phyloP scores from a whole-genome alignment of 1,284 basidiomycete genomes.

The Neonothopanus nambi region DNA sequence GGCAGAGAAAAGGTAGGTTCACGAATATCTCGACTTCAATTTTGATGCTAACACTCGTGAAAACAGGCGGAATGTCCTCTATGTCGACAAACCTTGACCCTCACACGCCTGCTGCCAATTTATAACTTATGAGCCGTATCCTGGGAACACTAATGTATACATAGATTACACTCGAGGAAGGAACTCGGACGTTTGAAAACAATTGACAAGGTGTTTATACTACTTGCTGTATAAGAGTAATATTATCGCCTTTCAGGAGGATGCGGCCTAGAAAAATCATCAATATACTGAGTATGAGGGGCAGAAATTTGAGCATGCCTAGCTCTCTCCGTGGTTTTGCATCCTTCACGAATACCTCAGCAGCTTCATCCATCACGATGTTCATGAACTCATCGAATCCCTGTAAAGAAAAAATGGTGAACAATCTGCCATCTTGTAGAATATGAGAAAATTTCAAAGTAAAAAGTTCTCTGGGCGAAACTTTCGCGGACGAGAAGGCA shows the following conservation, averaged over 20 bases:
- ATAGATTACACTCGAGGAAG: not conserved
- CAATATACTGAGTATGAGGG: constrained; percentile 12
- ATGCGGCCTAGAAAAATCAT: constrained; percentile 69
- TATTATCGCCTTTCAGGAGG: constrained; percentile 94
- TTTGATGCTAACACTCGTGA: constrained; percentile 11
- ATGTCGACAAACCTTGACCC: constrained; percentile 77
- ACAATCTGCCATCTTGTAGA: constrained; percentile 18
- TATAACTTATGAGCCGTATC: not conserved
- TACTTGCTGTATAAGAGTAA: constrained; percentile 88
- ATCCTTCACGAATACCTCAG: constrained; percentile 90
- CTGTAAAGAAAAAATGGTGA: constrained; percentile 45
- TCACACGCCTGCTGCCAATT: constrained; percentile 38
- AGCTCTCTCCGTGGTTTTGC: constrained; percentile 81
- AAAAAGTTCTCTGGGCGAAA: not conserved
- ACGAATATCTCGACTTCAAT: not conserved
- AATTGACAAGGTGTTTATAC: constrained; percentile 24
- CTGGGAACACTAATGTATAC: not conserved
- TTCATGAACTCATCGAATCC: constrained; percentile 99
- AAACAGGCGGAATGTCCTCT: constrained; percentile 79
- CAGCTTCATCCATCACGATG: constrained; percentile 93
- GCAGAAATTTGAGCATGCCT: constrained; percentile 45
- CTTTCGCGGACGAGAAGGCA: constrained; percentile 9
- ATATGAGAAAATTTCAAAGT: constrained; percentile 9
- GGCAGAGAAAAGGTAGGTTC: constrained; percentile 76
- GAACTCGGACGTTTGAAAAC: constrained; percentile 7